A percentile compares a stretch with the other conserved stretches of the same genome.
phyloP scores from a whole-genome alignment of 129 eudicot genomes.

The Saposhnikovia divaricata region DNA sequence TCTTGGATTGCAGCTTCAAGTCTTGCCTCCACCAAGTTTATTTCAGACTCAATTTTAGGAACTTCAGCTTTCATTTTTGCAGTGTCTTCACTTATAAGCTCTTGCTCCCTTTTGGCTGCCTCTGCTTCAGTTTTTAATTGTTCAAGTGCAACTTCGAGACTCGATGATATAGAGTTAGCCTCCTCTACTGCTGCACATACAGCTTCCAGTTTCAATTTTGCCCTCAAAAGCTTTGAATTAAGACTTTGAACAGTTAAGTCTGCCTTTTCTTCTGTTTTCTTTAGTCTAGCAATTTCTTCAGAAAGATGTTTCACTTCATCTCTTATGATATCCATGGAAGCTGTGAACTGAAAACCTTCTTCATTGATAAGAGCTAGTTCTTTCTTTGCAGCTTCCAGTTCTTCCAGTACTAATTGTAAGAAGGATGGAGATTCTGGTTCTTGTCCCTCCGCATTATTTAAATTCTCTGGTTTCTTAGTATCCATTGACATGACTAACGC shows the following conservation, averaged over 20 bases:
- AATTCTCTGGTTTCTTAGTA: neutral
- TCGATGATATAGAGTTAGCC: constrained; percentile 37
- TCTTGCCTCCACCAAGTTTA: constrained; percentile 42
- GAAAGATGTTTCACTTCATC: constrained; percentile 37
- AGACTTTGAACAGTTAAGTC: constrained; percentile 45
- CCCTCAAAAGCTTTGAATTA: constrained; percentile 58
- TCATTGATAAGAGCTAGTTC: constrained; percentile 45
- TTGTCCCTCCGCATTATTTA: neutral
- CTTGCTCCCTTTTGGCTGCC: constrained; percentile 38
- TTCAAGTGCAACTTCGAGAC: constrained; percentile 40
- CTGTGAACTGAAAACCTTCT: constrained; percentile 54
- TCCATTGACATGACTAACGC: constrained; percentile 37
- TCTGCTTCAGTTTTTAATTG: constrained; percentile 51
- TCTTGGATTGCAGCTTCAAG: constrained; percentile 56
- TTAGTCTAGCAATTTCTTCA: constrained; percentile 33
- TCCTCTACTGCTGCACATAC: constrained; percentile 40
- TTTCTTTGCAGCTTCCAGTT: constrained; percentile 41
- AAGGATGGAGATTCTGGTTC: constrained; percentile 13
- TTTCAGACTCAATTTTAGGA: constrained; percentile 46
- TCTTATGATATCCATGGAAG: constrained; percentile 61
- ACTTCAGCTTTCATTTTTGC: constrained; percentile 34
- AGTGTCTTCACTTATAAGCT: constrained; percentile 35
- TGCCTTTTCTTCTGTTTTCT: constrained; percentile 46
- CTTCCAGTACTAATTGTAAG: constrained; percentile 29
- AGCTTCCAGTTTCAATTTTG: constrained; percentile 52